Evolutionary conservation across 805 yeast genomes (phyloP), one percentile per base, ranked within the genome.

Genomic region (Kodamaea kakaduensis): DNA sequence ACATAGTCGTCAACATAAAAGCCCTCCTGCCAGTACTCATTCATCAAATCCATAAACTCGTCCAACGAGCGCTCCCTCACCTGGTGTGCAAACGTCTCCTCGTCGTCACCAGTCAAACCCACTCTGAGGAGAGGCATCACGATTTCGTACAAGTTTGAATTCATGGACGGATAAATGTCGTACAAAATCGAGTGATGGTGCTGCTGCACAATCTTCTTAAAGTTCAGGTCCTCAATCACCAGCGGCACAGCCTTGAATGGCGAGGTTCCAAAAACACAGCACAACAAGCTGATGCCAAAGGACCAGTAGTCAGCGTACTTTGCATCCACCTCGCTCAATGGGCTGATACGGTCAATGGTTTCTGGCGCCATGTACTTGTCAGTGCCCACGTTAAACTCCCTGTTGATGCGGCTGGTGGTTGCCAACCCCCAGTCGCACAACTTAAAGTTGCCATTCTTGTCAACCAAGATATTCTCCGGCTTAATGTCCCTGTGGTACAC

Each of bases 321-420:
- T 4, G 38, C 31, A 9, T 34, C 33, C 20, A 34, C 33, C 3
- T 16, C 18, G 9, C 14, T 25, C 29, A 22, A 25, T 5, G 38
- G 38, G 15, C 30, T 28, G 16, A 28, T 21, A 20, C 75, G 58
- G 47, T 71, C 72, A 35, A 61, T 57, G 25, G 65, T 60, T 48
- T 75, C 81, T 1, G 80, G 81, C 0, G 81, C 73, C 77, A 75
- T 73, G 48, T 73, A 75, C 44, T 72, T 70, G 45, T 75, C 78
- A n/a, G 79, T 73, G 23, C 81, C 81, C 24, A 75, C 75, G 45
- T 59, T 54, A 42, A 60, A 64, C 31, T 62, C 65, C 31, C 46
- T 34, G 40, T 50, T 57, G 31, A 44, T 38, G 17, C 58, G 35
- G 12, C 21, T 31, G n/a, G 52, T 41, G 31, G 36, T 46, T 34